These are phyloP conservation scores for Artomyces pyxidatus DNA, from an alignment of 768 basidiomycete species.

Conservation along the genomic window DNA sequence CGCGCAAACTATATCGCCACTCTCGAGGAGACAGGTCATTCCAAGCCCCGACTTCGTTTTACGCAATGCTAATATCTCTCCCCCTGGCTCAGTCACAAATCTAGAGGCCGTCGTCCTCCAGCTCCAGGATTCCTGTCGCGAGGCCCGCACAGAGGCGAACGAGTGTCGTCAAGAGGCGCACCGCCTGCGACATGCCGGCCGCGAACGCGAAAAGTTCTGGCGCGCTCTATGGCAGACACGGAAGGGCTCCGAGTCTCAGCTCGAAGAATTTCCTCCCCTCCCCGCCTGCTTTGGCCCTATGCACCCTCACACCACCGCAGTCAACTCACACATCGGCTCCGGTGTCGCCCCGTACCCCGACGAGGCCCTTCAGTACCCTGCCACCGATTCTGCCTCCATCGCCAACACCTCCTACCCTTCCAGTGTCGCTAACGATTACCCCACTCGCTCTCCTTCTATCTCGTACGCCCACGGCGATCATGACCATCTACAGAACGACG, in stretches of 20 bases:
- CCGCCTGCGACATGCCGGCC: slow-evolving; percentile 53
- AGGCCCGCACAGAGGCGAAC: slow-evolving; percentile 51
- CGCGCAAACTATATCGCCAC: slow-evolving; percentile 84
- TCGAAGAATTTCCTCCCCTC: slow-evolving; percentile 15
- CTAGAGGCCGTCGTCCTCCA: slow-evolving; percentile 79
- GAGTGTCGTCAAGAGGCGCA: slow-evolving; percentile 59
- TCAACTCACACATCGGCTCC: slow-evolving; percentile 22
- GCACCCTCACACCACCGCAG: slow-evolving; percentile 18
- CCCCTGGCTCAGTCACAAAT: slow-evolving; percentile 53
- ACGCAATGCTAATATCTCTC: slow-evolving; percentile 11
- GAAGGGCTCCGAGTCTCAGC: slow-evolving; percentile 29
- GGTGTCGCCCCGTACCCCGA: slow-evolving; percentile 31
- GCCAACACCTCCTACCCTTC: slow-evolving; percentile 38
- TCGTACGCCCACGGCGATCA: slow-evolving; percentile 27
- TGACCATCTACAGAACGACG: slow-evolving; percentile 22
- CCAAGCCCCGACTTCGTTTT: slow-evolving; percentile 3
- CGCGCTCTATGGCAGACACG: slow-evolving; percentile 57
- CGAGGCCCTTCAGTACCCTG: slow-evolving; percentile 38
- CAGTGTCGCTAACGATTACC: slow-evolving; percentile 30
- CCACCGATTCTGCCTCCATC: slow-evolving; percentile 36
- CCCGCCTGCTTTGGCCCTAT: slow-evolving; percentile 17
- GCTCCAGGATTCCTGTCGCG: slow-evolving; percentile 73
- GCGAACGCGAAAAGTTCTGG: slow-evolving; percentile 73
- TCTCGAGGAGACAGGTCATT: slow-evolving; percentile 64
- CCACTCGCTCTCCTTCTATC: slow-evolving; percentile 41